Evolutionary conservation across 495 filamentous ascomycete species (phyloP), one percentile per base, ranked within the genome.

Genomic region (Hypoxylon intermedium): DNA sequence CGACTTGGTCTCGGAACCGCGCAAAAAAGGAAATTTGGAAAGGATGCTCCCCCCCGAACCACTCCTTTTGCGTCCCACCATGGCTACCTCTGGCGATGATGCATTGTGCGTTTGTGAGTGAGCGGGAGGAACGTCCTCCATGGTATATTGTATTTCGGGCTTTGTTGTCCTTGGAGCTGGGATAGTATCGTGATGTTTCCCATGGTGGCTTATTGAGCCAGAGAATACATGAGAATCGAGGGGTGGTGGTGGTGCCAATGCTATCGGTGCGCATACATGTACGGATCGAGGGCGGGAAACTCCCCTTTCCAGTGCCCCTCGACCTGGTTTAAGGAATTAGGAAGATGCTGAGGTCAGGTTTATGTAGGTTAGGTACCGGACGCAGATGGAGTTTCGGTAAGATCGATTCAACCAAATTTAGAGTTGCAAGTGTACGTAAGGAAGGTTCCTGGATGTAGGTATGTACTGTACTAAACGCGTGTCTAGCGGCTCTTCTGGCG

Each of bases 21-120:
- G 85, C 28, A 87, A 70, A 55, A 88, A 86, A 33, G 84, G 83
- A n/a, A 89, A 73, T 53, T 78, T 82, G 12, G 83, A 82, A 15
- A 85, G 78, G 63, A 83, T 81, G 55, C 82, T 86, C 48, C 85
- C 86, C 20, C 68, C 59, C 3, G 89, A 89, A 23, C 86, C 67
- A 65, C 77, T 88, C 67, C 86, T 81, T 68, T 82, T 88, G 74
- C 89, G 87, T 47, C 76, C 72, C 50, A 57, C 70, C 38, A 38
- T 46, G 26, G 44, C 61, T 60, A 58, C 38, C 46, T 69, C 63
- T 12, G 65, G 48, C 33, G 59, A 61, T 34, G 52, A 23, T 46
- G 41, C 24, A 47, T 60, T 53, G 19, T 49, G 58, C 28, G 6
- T 43, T 67, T 70, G 53, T 33, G 37, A 37, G 23, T 65, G 60